phyloP scores from a whole-genome alignment of 208 protist genomes.

The Angomonas ambiguus region DNA sequence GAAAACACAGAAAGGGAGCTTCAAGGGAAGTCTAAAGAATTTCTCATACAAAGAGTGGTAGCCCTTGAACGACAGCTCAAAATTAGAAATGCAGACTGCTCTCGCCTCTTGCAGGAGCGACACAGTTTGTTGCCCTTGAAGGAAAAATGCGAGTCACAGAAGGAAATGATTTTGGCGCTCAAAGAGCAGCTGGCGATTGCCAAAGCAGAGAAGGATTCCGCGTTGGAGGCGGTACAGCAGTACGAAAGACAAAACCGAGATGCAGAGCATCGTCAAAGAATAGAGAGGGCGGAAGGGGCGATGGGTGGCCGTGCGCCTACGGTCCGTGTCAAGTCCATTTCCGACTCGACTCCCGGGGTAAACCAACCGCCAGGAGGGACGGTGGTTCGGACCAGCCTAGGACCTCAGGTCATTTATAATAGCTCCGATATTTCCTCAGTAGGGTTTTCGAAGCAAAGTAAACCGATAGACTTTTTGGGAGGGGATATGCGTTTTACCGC shows the following conservation, averaged over 20 bases:
- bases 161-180: constrained; percentile 45
- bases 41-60: constrained; percentile 44
- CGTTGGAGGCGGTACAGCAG: constrained; percentile 32
- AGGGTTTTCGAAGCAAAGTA: constrained; percentile 37
- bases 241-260: constrained; percentile 33
- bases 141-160: constrained; percentile 54
- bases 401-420: constrained; percentile 58
- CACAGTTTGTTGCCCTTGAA: constrained; percentile 29
- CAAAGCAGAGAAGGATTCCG: constrained; percentile 35
- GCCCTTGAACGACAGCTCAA: constrained; percentile 59
- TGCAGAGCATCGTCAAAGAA: constrained; percentile 33
- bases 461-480: constrained; percentile 42
- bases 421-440: constrained; percentile 75
- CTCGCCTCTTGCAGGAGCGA: constrained; percentile 44
- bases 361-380: constrained; percentile 21
- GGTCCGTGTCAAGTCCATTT: background rate
- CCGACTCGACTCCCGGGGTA: background rate
- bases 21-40: constrained; percentile 39
- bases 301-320: constrained; percentile 13
- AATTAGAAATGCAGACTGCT: constrained; percentile 54
- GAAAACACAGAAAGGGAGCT: constrained; percentile 9
- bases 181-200: constrained; percentile 32
- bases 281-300: constrained; percentile 16
- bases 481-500: constrained; percentile 17
- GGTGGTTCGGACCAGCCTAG: constrained; percentile 38